Evolutionary conservation across 2,329 filamentous ascomycete species (phyloP), one percentile per base, ranked within the genome.

Genomic region (Botrytis byssoidea): DNA sequence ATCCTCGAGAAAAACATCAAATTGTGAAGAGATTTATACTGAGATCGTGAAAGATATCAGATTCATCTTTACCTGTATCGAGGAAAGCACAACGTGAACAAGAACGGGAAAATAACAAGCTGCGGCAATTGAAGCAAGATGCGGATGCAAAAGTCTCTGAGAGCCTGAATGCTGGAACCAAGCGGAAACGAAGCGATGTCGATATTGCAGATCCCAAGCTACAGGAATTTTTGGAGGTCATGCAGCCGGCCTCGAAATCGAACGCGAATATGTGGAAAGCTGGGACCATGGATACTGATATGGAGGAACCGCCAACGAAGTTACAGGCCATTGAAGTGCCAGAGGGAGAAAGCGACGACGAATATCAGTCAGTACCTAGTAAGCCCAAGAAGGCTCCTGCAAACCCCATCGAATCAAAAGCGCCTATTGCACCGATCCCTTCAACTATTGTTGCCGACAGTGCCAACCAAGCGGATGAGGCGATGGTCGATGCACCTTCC

Each of bases 201-300:
- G 85, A 89, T 76, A 85, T 88, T 77, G 85, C 90, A 20, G 92
- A 97, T 79, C 89, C 92, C 8, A 97, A 96, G 83, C 85, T 98
- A 75, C 89, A 92, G 80, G 95, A 98, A 83, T 98, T 92, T 81
- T 85, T 98, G 70, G 89, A 92, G 75, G 89, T 95, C 68, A 97
- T 97, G 91, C 89, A 93, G 79, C 84, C 89, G 63, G 85, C 87
- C 20, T 90, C 89, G 46, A 90, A 92, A 77, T 73, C 71, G n/a
- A 92, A 91, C 78, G 85, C 86, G 29, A 92, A 91, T 78, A 88
- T 84, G 8, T 91, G 89, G 87, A 85, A 87, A 73, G 88, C 89
- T 78, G 88, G 88, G 77, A 84, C 85, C 73, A 78, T 81, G 40
- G 77, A 84, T 74, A 79, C 78, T 57, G 75, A 79, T 57, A 79